These are phyloP conservation scores for Chrysopogon serrulatus DNA, from an alignment of 176 grass and related monocot species.

Conservation along the genomic window DNA sequence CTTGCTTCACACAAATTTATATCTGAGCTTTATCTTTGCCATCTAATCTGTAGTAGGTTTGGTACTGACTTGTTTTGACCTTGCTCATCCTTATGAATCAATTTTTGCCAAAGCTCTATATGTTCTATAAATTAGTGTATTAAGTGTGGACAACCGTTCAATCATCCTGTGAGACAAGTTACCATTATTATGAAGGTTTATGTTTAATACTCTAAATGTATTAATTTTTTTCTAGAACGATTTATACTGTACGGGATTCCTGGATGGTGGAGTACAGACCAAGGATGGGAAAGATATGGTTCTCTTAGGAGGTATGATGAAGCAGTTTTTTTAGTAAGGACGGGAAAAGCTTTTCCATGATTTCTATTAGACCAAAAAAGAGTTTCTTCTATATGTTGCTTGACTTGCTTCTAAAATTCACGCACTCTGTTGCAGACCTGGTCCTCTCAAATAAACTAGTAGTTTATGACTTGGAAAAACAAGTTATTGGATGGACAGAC, in stretches of 20 bases:
- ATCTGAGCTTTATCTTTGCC: neutral
- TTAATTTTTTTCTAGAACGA: conserved; percentile 26
- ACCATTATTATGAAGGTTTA: neutral
- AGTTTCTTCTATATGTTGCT: neutral
- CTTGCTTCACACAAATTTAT: neutral
- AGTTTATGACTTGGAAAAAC: conserved; percentile 92
- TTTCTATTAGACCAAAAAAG: too few relatives aligned
- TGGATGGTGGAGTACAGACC: conserved; percentile 77
- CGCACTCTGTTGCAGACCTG: conserved; percentile 58
- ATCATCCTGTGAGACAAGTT: neutral
- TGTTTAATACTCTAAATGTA: neutral
- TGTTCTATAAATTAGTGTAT: neutral
- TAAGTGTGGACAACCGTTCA: neutral
- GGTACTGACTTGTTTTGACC: neutral
- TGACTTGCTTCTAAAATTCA: neutral
- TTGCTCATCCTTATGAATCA: neutral
- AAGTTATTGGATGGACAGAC: conserved; percentile 81
- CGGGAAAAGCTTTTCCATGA: too few relatives aligned
- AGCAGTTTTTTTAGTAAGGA: too few relatives aligned
- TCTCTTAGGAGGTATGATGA: conserved; percentile 79
- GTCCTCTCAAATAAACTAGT: conserved; percentile 92
- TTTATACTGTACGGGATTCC: conserved; percentile 80
- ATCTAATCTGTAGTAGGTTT: neutral
- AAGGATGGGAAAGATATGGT: conserved; percentile 93
- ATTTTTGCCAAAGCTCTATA: neutral